phyloP scores from a whole-genome alignment of 1,284 basidiomycete species.

The Mycena sp. region DNA sequence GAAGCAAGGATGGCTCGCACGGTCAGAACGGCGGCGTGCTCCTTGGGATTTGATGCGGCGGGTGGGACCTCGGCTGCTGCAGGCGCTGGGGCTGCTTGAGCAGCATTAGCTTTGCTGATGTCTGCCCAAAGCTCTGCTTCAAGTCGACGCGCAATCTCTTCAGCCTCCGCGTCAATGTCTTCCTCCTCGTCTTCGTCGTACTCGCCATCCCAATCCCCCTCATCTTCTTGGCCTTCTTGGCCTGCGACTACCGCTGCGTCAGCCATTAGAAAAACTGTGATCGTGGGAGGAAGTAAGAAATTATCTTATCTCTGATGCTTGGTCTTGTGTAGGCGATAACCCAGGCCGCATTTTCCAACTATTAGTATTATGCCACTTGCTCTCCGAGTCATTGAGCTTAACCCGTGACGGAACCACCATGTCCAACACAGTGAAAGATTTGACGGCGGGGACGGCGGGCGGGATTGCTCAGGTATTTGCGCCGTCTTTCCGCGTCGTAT shows the following conservation, averaged over 20 bases:
- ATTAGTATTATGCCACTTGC: constrained; percentile 10
- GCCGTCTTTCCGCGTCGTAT: neutral
- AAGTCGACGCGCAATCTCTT: constrained; percentile 73
- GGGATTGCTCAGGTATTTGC: constrained; percentile 86
- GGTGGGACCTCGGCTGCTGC: constrained; percentile 15
- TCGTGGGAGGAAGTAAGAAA: too few species aligned
- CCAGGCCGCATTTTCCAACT: too few species aligned
- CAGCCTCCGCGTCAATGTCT: constrained; percentile 75
- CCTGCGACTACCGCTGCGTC: too few species aligned
- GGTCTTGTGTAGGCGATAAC: too few species aligned
- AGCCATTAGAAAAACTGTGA: too few species aligned
- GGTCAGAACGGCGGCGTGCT: constrained; percentile 66
- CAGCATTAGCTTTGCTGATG: constrained; percentile 49
- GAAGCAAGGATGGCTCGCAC: constrained; percentile 69
- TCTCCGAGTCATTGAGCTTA: constrained; percentile 13
- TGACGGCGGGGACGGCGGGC: constrained; percentile 87
- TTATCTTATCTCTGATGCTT: too few species aligned
- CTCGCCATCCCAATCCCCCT: constrained; percentile 54
- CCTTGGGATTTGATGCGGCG: constrained; percentile 35
- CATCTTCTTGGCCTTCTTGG: constrained; percentile 35
- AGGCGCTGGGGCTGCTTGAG: constrained; percentile 15
- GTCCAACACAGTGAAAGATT: constrained; percentile 71
- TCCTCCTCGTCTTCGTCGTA: constrained; percentile 63
- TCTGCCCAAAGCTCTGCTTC: constrained; percentile 79
- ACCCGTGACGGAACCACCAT: constrained; percentile 14